Evolutionary conservation across 257 asterid genomes (phyloP).

Genomic region (Fraxinus americana): DNA sequence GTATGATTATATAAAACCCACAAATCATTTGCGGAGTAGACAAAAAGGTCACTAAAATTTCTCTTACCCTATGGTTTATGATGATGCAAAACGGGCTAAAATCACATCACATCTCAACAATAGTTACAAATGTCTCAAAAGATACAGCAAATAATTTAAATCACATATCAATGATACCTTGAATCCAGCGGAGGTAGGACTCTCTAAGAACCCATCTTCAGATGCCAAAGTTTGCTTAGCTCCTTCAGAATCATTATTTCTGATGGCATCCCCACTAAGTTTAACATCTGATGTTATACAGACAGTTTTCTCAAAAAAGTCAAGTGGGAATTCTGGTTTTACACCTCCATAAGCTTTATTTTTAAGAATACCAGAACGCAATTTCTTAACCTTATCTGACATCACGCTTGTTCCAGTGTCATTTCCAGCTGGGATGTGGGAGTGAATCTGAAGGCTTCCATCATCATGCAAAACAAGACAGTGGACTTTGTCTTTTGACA

Average conservation of each 20-base stretch:
- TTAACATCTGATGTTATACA: slow-evolving; percentile 91
- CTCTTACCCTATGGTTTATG: not conserved
- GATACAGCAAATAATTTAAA: slow-evolving; percentile 20
- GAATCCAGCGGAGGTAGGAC: slow-evolving; percentile 85
- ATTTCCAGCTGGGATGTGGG: slow-evolving; percentile 74
- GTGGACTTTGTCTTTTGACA: slow-evolving; percentile 95
- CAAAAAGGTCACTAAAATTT: not conserved
- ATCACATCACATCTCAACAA: not conserved
- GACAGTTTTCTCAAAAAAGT: slow-evolving; percentile 87
- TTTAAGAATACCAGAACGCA: slow-evolving; percentile 85
- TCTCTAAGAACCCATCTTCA: slow-evolving; percentile 96
- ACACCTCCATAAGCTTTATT: slow-evolving; percentile 87
- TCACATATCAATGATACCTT: slow-evolving; percentile 55
- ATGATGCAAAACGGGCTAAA: not conserved
- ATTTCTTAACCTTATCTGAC: slow-evolving; percentile 85
- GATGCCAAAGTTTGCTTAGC: slow-evolving; percentile 90
- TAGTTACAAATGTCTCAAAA: not conserved
- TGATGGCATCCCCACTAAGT: slow-evolving; percentile 82
- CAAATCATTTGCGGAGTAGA: not conserved
- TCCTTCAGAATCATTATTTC: slow-evolving; percentile 93
- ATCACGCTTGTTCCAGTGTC: slow-evolving; percentile 62
- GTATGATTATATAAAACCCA: not conserved
- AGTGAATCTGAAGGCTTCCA: slow-evolving; percentile 98
- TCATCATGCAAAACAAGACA: slow-evolving; percentile 96
- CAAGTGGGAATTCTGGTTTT: slow-evolving; percentile 96